Base-by-base conservation (phyloP, 371 early-diverging fungal species). In the Dipsacomyces acuminosporus region DNA sequence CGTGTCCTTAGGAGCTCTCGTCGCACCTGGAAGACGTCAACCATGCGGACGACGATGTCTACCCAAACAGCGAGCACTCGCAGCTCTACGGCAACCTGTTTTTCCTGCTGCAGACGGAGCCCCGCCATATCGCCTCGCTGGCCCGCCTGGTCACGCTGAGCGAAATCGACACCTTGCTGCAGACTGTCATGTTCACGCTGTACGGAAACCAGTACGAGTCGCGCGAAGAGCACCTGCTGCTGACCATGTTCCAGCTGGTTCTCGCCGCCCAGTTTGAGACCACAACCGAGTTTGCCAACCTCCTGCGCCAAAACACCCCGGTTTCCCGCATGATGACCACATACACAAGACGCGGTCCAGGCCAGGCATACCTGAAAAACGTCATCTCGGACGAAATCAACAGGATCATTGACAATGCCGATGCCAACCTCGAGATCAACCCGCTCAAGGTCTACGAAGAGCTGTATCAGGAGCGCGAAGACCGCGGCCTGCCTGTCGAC, bases 201-300 rank as follows among this genome's bases (percentile, higher is more conserved):
- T 96, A 90, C 54, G 95, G 95, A 26, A 94, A 94, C 74, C 96
- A 95, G 65, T 95, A 93, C 69, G 96, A 96, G 70, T 83, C 88
- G 40, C 82, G 95, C 41, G 96, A 96, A 78, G 96, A 96, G 73
- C 90, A 91, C 72, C 75, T 96, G 40, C 67, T 96, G 34, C 74
- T 96, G 55, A 91, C 93, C 17, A 92, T 96, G 94, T 94, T 96
- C 71, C 94, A 94, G 81, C 88, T 89, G 35, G 93, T 91, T 18
- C 73, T 96, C 34, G 83, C 91, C 2, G 85, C 86, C 5, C 91
- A 96, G 70, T 93, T 96, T 65, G 93, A 93, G 55, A 80, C 85
- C 14, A 83, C 92, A 0, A 83, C 84, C 7, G 93, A 93, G 56
- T 93, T 93, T 55, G 84, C 87, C 35, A 87, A 85, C 15, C 75